Conservation (phyloP, 2,329 filamentous ascomycete species). For the Botrytis sinoallii region DNA sequence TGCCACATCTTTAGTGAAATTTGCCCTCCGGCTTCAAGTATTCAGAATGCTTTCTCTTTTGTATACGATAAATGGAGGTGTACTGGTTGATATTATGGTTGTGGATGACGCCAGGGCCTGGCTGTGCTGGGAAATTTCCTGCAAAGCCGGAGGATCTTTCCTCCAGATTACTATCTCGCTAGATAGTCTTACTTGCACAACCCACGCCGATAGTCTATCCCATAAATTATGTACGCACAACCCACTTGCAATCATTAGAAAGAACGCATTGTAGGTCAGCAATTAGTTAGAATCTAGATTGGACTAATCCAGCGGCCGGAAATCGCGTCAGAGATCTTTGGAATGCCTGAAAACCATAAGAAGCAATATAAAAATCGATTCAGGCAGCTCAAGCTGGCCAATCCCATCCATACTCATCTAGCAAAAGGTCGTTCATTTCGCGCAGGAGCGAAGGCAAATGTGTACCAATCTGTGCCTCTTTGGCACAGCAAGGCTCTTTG, state of each 20-base stretch:
- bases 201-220: not conserved
- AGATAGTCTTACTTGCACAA: not conserved
- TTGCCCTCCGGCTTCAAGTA: not conserved
- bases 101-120: not conserved
- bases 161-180: slow-evolving; percentile 9
- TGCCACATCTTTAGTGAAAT: not conserved
- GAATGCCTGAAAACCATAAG: not conserved
- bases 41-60: not conserved
- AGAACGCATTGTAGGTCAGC: not conserved
- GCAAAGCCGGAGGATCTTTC: not conserved
- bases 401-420: not conserved
- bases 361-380: not conserved
- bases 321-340: not conserved
- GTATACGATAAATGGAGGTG: not conserved
- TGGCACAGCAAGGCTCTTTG: slow-evolving; percentile 15
- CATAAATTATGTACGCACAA: not conserved
- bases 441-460: not conserved
- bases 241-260: not conserved
- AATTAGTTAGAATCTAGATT: not conserved
- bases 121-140: not conserved
- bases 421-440: not conserved
- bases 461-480: not conserved
- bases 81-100: not conserved
- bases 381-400: not conserved
- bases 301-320: not conserved